These are phyloP conservation scores for Garcileccinum viscosum DNA, from an alignment of 1,284 basidiomycete genomes.

Conservation along the genomic window DNA sequence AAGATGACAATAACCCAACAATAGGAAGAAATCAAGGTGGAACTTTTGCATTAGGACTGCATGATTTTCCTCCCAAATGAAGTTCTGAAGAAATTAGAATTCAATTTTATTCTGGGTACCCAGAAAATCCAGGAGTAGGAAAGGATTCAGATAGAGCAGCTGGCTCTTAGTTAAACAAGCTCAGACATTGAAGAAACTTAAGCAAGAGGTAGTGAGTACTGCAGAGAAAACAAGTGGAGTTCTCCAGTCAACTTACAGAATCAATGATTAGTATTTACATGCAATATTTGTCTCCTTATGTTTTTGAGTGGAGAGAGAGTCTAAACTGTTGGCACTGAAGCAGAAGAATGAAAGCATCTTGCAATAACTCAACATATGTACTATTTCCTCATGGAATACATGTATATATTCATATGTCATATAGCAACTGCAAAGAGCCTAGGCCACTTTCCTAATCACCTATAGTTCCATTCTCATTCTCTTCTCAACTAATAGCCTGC, in stretches of 20 bases:
- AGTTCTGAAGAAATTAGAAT: not conserved
- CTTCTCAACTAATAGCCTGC: too few species aligned
- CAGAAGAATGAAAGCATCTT: not conserved
- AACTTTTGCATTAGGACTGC: not conserved
- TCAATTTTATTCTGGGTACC: not conserved
- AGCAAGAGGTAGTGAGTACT: not conserved
- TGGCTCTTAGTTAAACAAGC: not conserved
- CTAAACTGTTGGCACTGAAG: not conserved
- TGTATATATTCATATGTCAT: too few species aligned
- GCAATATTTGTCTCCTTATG: too few species aligned
- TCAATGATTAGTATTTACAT: not conserved
- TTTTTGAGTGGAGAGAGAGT: not conserved
- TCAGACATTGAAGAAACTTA: not conserved
- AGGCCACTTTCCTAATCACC: not conserved
- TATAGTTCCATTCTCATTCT: too few species aligned
- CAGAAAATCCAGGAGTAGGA: not conserved
- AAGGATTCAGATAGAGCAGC: not conserved
- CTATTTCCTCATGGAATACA: too few species aligned
- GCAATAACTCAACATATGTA: not conserved
- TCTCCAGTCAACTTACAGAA: not conserved
- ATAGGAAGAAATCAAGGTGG: too few species aligned
- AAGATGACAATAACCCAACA: too few species aligned
- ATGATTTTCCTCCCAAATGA: not conserved
- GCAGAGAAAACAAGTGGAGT: not conserved
- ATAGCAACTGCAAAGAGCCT: not conserved